Conservation (phyloP, 1,139 yeast genomes). For the Suhomyces terraborum region DNA sequence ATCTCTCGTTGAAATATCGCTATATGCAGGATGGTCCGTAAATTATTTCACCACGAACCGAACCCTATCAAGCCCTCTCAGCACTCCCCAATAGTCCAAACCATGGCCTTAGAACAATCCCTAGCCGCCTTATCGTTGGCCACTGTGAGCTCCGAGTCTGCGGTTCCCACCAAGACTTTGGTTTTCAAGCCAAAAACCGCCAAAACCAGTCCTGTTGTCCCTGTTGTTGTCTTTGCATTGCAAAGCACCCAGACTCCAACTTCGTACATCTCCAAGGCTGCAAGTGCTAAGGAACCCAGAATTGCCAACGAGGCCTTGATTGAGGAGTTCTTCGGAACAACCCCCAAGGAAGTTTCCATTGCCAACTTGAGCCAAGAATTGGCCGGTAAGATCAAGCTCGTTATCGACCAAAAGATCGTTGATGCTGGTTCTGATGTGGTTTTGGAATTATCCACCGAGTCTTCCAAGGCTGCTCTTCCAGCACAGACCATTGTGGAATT, state of each 20-base stretch:
- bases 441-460: constrained; percentile 61
- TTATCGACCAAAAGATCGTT: constrained; percentile 61
- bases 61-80: not conserved
- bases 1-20: not conserved
- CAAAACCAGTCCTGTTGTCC: constrained; percentile 78
- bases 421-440: constrained; percentile 40
- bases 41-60: not conserved
- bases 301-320: constrained; percentile 82
- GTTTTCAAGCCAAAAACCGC: constrained; percentile 93
- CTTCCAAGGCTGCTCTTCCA: constrained; percentile 56
- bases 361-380: constrained; percentile 57
- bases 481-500: constrained; percentile 55
- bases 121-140: constrained; percentile 60
- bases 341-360: constrained; percentile 68
- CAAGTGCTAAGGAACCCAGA: constrained; percentile 82
- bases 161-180: constrained; percentile 64
- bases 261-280: constrained; percentile 61
- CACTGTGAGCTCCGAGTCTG: constrained; percentile 42
- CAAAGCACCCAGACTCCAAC: constrained; percentile 72
- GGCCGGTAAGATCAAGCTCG: constrained; percentile 64
- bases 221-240: constrained; percentile 78
- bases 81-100: too few relatives aligned
- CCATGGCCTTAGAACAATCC: constrained; percentile 61
- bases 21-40: constrained; percentile 1
- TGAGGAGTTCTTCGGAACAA: constrained; percentile 59